phyloP scores from a whole-genome alignment of 225 moss, liverwort and hornwort species.

The Rhytidiadelphus loreus region DNA sequence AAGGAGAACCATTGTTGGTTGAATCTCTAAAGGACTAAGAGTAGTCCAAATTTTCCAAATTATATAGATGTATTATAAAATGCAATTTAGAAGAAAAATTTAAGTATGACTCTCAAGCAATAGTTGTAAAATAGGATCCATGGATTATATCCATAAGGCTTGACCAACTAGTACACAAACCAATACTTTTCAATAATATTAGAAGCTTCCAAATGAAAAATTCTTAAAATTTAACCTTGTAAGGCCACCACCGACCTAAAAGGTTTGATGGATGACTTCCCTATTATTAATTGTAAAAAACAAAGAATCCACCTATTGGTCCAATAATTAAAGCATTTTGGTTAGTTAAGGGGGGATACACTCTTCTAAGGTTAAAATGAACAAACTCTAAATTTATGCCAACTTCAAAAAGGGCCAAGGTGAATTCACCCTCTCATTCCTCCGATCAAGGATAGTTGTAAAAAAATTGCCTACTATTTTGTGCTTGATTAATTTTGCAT shows the following conservation, averaged over 20 bases:
- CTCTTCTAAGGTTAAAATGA: accelerated
- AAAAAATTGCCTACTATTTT: too few species aligned
- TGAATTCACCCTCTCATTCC: neutral
- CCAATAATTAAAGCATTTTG: too few species aligned
- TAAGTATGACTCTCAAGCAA: neutral
- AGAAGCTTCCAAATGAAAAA: accelerated
- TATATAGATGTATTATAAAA: neutral
- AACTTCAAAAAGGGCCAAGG: accelerated
- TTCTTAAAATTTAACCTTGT: neutral
- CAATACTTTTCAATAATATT: neutral
- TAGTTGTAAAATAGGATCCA: neutral
- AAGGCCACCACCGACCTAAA: accelerated
- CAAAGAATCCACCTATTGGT: too few species aligned
- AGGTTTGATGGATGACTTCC: too few species aligned
- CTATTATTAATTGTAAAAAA: too few species aligned
- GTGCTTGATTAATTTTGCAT: too few species aligned
- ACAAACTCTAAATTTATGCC: neutral
- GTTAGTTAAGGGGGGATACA: accelerated
- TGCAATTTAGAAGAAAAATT: neutral
- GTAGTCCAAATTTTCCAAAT: accelerated
- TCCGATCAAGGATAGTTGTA: neutral
- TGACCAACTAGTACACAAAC: accelerated
- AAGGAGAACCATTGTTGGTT: neutral
- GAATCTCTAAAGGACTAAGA: neutral
- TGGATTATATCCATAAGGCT: accelerated